Base-by-base conservation (phyloP, 78 protist species). In the Salpingoeca rosetta region DNA sequence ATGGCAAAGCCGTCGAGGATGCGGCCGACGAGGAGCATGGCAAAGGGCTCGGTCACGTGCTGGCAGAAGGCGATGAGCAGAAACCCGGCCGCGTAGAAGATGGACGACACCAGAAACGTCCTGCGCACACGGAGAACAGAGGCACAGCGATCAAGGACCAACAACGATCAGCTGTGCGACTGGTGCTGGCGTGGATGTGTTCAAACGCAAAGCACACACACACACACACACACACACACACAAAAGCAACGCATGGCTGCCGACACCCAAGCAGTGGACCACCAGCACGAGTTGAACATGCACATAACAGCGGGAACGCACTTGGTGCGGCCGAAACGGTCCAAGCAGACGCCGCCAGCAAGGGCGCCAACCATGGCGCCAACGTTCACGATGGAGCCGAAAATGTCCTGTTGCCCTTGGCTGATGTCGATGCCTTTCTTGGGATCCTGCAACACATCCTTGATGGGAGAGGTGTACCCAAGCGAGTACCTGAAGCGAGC, bases 341-440 rank as follows among this genome's bases (percentile, higher is more conserved):
- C 39, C 0, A 37, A 35, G 26, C 7, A 38, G 36, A 0, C 2
- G 36, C 81, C 51, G 3, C 41, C 81, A 41, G 56, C 17, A 31
- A 77, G 81, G 81, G 41, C 81, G 39, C 81, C 81, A 31, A 77
- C 35, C 81, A 77, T 51, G 65, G 65, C 65, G 65, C 65, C 65
- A 51, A 51, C 65, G 65, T 51, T 51, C 31, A 17, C 65, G 17
- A 51, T 7, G 31, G 65, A 51, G 65, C 65, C 65, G 17, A 51
- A 51, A 17, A 51, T 7, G 65, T 7, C 7, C 17, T 51, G 65
- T 17, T 51, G 65, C 7, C 17, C 65, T 22, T 17, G 7, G 65
- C 65, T 51, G 65, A 22, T 17, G 65, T 7, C 65, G 31, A 22
- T 51, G 7, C 17, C 17, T 7, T 51, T 51, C 65, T 51, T 17